A percentile compares a stretch with the other conserved stretches of the same genome.
Evolutionary conservation across 208 protist species (phyloP).

Genomic region (Lotmaria passim): DNA sequence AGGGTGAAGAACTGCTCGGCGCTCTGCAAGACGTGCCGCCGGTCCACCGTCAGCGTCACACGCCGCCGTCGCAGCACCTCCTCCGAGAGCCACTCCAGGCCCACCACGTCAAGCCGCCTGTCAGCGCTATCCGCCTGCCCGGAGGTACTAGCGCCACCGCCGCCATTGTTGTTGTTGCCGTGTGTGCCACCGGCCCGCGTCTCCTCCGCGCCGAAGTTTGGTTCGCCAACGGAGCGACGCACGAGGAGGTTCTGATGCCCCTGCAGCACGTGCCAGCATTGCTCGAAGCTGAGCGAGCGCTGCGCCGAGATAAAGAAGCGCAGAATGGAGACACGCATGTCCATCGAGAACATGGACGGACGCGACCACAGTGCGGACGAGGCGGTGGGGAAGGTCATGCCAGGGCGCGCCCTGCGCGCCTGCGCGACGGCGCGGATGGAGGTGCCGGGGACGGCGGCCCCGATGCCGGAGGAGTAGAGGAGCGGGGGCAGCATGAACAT

Average conservation of each 20-base stretch:
- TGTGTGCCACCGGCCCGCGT: neutral
- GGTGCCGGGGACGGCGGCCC: neutral
- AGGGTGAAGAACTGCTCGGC: conserved; percentile 49
- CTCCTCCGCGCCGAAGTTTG: conserved; percentile 11
- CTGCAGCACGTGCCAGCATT: conserved; percentile 25
- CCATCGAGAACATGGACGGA: conserved; percentile 65
- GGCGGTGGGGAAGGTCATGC: conserved; percentile 36
- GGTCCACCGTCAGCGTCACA: conserved; percentile 48
- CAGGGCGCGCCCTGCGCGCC: neutral
- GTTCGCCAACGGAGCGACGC: conserved; percentile 1
- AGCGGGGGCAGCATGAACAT: conserved; percentile 65
- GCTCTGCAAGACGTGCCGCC: conserved; percentile 46
- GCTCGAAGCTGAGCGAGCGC: conserved; percentile 39
- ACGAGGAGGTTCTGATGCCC: conserved; percentile 24
- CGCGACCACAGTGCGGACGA: conserved; percentile 76
- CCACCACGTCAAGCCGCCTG: conserved; percentile 39
- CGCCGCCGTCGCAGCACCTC: conserved; percentile 32
- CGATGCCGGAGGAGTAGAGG: conserved; percentile 37
- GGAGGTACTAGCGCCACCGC: neutral
- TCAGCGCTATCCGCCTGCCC: neutral
- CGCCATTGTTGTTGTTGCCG: neutral
- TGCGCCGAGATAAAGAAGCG: conserved; percentile 59
- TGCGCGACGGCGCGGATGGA: neutral
- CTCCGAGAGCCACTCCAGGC: conserved; percentile 52
- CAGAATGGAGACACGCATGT: conserved; percentile 66